Evolutionary conservation across 2,329 filamentous ascomycete genomes (phyloP), one percentile per base, ranked within the genome.

Genomic region (Aspergillus latus): DNA sequence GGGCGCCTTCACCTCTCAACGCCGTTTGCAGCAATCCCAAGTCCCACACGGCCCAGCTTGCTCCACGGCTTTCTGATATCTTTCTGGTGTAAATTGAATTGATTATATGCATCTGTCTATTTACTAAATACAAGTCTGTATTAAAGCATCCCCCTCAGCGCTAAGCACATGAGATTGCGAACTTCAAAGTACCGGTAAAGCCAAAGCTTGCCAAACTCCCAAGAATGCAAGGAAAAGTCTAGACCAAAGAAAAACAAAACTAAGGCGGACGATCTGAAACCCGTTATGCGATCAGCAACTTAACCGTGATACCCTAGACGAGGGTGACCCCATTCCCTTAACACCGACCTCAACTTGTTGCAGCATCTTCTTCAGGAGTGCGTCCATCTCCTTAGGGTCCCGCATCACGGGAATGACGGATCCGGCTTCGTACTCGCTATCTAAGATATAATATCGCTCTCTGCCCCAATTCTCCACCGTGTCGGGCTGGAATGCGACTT

Each of bases 381-480:
- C 53, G 30, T 70, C 67, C 66, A 71, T 68, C 50, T 60, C 55
- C 16, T 64, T 49, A 32, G 57, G 60, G 52, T 72, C 62, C 37
- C 67, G 69, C 52, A 73, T 54, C 11, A 61, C 56, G 11, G 61
- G 56, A 54, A 72, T 59, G 59, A 73, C 71, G 59, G 70, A 74
- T 64, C 62, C 66, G 59, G 71, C 71, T 56, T 74, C 70, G 49
- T 72, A 72, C 44, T 71, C 68, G 52, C 63, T 63, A 29, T 69
- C 66, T 47, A 72, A 56, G 42, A 72, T 69, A 66, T 67, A 71
- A 63, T 73, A 72, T 49, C 65, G 63, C 53, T 72, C 69, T 49
- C 60, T 66, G 30, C 63, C 64, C 59, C 62, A 65, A 44, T 59
- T 64, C 63, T 66, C 66, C 63, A 69, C 68, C 46, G 59, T 58